Conservation (phyloP, 805 yeast genomes). For the Wickerhamomyces kurtzmanii region DNA sequence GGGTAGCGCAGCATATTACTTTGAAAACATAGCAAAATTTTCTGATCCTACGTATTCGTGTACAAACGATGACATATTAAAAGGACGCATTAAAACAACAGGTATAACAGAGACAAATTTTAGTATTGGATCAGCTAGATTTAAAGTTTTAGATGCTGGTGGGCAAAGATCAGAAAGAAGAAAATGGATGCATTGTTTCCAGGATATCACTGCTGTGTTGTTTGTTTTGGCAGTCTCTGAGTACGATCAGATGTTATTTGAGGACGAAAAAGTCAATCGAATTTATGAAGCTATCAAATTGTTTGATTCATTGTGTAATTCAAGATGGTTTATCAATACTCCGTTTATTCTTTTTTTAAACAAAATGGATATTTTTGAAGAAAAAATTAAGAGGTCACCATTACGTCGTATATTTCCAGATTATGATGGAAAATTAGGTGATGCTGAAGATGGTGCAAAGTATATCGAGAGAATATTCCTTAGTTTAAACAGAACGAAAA, state of each 20-base stretch:
- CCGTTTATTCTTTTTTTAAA: slow-evolving; percentile 87
- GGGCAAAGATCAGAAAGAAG: slow-evolving; percentile 89
- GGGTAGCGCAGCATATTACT: slow-evolving; percentile 73
- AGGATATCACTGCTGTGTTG: slow-evolving; percentile 77
- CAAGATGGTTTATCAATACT: slow-evolving; percentile 75
- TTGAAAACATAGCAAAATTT: slow-evolving; percentile 60
- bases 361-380: slow-evolving; percentile 74
- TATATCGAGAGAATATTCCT: slow-evolving; percentile 65
- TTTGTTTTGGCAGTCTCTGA: slow-evolving; percentile 88
- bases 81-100: slow-evolving; percentile 89
- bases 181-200: slow-evolving; percentile 94
- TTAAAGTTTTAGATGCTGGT: slow-evolving; percentile 89
- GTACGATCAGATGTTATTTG: slow-evolving; percentile 86
- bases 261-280: slow-evolving; percentile 81
- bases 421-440: slow-evolving; percentile 54
- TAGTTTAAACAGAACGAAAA: slow-evolving; percentile 47
- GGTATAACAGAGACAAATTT: slow-evolving; percentile 88
- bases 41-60: slow-evolving; percentile 59
- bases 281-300: slow-evolving; percentile 84
- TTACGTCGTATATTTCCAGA: slow-evolving; percentile 71
- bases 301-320: slow-evolving; percentile 76
- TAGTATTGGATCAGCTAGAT: slow-evolving; percentile 51
- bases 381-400: slow-evolving; percentile 58
- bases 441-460: slow-evolving; percentile 55
- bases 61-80: slow-evolving; percentile 73